Evolutionary conservation across 129 eudicot genomes (phyloP).

Genomic region (Erigeron canadensis): DNA sequence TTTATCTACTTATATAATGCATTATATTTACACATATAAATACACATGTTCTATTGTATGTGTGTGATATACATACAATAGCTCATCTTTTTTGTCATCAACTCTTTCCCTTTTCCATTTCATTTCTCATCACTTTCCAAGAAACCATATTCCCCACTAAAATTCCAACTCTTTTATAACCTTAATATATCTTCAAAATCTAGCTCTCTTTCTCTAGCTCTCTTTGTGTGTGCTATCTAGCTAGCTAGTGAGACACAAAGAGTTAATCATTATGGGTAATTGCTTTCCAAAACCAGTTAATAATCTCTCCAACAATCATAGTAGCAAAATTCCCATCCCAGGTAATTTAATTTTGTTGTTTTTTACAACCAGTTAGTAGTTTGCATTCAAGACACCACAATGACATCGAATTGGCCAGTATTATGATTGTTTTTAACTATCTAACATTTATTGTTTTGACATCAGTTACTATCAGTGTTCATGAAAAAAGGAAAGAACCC

Average conservation of each 20-base stretch:
- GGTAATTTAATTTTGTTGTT: slow-evolving; percentile 33
- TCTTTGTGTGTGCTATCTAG: not conserved
- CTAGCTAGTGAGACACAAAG: no score
- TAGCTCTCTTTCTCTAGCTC: not conserved
- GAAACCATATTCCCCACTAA: slow-evolving; percentile 26
- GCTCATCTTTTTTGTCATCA: not conserved
- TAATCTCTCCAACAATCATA: slow-evolving; percentile 37
- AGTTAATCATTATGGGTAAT: slow-evolving; percentile 55
- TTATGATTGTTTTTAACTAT: not conserved
- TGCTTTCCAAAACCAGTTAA: slow-evolving; percentile 60
- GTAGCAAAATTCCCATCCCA: slow-evolving; percentile 32
- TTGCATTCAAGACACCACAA: no score
- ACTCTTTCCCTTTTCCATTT: slow-evolving; percentile 31
- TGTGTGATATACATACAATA: not conserved
- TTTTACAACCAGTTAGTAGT: no score
- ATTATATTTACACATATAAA: no score
- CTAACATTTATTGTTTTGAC: not conserved
- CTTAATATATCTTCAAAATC: slow-evolving; percentile 7
- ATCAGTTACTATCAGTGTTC: not conserved
- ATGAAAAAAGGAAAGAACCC: slow-evolving; percentile 28
- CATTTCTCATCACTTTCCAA: slow-evolving; percentile 38
- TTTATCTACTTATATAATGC: no score
- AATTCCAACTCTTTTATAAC: slow-evolving; percentile 6
- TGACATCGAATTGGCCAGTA: no score
- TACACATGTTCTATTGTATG: no score